Base-by-base conservation (phyloP, 169 alveolate genomes). In the Fabrea salina region DNA sequence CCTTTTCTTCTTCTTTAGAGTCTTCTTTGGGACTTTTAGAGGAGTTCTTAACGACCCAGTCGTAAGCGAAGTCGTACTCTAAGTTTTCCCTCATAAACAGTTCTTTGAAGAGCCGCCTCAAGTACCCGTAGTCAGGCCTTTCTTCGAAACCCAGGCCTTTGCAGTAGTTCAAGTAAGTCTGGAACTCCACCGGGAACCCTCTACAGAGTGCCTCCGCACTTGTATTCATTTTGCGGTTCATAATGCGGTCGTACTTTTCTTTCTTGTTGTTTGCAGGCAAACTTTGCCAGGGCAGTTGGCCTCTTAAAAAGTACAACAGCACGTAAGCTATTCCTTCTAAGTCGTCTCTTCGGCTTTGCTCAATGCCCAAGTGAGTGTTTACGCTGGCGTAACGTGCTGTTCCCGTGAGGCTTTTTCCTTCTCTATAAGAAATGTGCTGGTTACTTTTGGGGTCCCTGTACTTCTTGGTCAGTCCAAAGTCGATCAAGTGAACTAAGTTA, bases 301-400 rank as follows among this genome's bases (percentile, higher is more conserved):
- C 96, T 41, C 76, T 82, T 3, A 84, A 84, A 56, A 92, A 88
- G 79, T 89, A 92, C 49, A 90, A 83, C 40, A 92, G 37, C 1
- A 92, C 95, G 83, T 90, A 88, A 83, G 82, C 90, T 95, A 57
- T 86, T 86, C 40, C 95, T 94, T n/a, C n/a, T n/a, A n/a, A n/a
- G n/a, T n/a, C n/a, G n/a, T n/a, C n/a, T n/a, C n/a, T n/a, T n/a
- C n/a, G n/a, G n/a, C n/a, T n/a, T n/a, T n/a, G n/a, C n/a, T n/a
- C n/a, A n/a, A n/a, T n/a, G n/a, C n/a, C n/a, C 54, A 86, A 75
- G 82, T 90, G 95, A 5, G 94, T 80, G 80, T 90, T 93, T 13
- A 90, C 68, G 32, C 91, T 74, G 0, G 95, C 92, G 80, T 90
- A 93, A 44, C 97, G 75, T 0, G 92, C 97, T 32, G 97, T 93